Conservation (phyloP, 805 yeast species). For the Hanseniaspora clermontiae region DNA sequence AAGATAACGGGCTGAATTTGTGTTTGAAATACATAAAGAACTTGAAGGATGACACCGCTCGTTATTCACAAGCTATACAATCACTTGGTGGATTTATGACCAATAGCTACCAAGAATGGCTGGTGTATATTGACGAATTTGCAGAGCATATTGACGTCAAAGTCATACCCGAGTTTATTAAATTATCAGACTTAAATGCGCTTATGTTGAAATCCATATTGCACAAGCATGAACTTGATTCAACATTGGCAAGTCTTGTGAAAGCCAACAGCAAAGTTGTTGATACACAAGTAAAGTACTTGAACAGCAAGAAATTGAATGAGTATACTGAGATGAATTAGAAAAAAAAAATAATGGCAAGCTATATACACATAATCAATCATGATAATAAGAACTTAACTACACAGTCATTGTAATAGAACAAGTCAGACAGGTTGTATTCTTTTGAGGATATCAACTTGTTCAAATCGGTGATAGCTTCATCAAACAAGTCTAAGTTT, state of each 20-base stretch:
- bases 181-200: constrained; percentile 21
- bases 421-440: constrained; percentile 48
- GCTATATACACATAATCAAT: constrained; percentile 12
- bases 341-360: not conserved
- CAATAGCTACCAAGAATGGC: not conserved
- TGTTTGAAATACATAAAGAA: constrained; percentile 51
- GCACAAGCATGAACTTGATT: not conserved
- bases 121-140: constrained; percentile 32
- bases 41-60: constrained; percentile 27
- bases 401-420: constrained; percentile 74
- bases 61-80: constrained; percentile 35
- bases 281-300: not conserved
- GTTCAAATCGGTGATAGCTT: constrained; percentile 41
- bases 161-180: constrained; percentile 19
- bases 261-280: not conserved
- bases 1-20: constrained; percentile 38
- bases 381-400: constrained; percentile 34
- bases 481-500: constrained; percentile 32
- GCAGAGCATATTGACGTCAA: constrained; percentile 12
- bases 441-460: constrained; percentile 31
- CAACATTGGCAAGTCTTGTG: not conserved
- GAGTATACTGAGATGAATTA: not conserved
- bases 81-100: constrained; percentile 29
- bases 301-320: not conserved
- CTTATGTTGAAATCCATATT: constrained; percentile 16